Base-by-base conservation (phyloP, 148 eudicot genomes). In the Tetragonia tetragonoides region DNA sequence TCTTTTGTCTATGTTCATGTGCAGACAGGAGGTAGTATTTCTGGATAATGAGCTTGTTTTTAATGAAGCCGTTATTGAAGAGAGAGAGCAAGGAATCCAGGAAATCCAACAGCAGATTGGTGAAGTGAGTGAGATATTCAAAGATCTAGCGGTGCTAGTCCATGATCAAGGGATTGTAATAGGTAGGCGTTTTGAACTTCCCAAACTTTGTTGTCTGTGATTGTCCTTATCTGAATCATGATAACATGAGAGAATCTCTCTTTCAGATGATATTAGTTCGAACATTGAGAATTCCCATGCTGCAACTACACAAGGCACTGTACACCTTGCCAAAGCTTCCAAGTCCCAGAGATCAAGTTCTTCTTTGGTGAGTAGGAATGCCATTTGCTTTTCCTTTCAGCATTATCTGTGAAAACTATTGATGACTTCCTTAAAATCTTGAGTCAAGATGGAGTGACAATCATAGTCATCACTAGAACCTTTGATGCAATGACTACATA, bases 51-150 rank as follows among this genome's bases (percentile, higher is more conserved):
- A 90, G 80, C 72, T 88, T 46, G 74, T 79, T 60, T 83, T 86
- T 41, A 86, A 87, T 72, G 90, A 87, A 72, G 88, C 93, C 72
- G 51, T 86, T 68, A 89, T 89, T 66, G 90, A 89, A 78, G 93
- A 89, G 83, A 84, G 93, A 82, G 90, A 88, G 41, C 90, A 87
- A 73, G 93, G 93, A 10, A 90, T 90, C 63, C 77, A 78, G 80
- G 90, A 89, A 78, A 83, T 89, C 79, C 93, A 89, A 81, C 81
- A 83, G 74, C 88, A 89, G 79, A 89, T 87, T 63, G 85, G 88
- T 53, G 88, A 89, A 82, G 89, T 85, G 87, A 86, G 83, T 80
- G 90, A 87, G 66, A 89, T 89, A 24, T 89, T 89, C 68, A 89
- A 82, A 71, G 93, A 89, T 79, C 84, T 89, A n/a, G 89, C 90